Evolutionary conservation across 73 alveolate genomes (phyloP), one percentile per base, ranked within the genome.

Genomic region (Stentor coeruleus): DNA sequence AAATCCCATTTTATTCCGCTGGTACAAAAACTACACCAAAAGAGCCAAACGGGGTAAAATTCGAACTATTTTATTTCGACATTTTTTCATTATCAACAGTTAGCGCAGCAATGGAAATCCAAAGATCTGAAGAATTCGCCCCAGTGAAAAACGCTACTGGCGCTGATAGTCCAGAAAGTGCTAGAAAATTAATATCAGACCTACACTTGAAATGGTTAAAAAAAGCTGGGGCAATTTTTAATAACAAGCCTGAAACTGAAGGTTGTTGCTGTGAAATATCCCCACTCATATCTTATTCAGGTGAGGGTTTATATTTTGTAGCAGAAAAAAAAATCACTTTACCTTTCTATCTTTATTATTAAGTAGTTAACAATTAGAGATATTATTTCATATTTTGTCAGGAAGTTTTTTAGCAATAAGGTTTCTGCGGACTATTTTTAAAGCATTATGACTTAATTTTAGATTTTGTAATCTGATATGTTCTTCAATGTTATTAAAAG

Each of bases 81-180:
- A 84, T 92, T 87, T 82, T 91, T 26, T 88, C 93, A 0, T 75
- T 87, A 30, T 76, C 87, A 58, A 90, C 81, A 38, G 82, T 76
- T 28, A 90, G 88, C 60, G 94, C 86, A 11, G 86, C 87, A 42
- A 39, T 91, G 40, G 84, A 85, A 58, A 95, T 81, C 14, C 49
- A n/a, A 6, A 91, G 98, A 74, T 89, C 74, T 30, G 94, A 91
- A 55, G 98, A 93, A 76, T 93, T 93, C 75, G 94, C 92, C 31
- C 98, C 98, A 15, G 95, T 93, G 14, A 93, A 93, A 77, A 93
- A 93, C 79, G 94, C 95, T 20, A 90, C 77, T 31, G 98, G 98
- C 6, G 81, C 77, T 20, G 97, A 92, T 66, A 89, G 95, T 39
- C 96, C 97, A 42, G 73, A 91, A 26, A 75, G 91, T 0, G 97